Evolutionary conservation across 768 basidiomycete species (phyloP).

Genomic region (Saitozyma sp.): DNA sequence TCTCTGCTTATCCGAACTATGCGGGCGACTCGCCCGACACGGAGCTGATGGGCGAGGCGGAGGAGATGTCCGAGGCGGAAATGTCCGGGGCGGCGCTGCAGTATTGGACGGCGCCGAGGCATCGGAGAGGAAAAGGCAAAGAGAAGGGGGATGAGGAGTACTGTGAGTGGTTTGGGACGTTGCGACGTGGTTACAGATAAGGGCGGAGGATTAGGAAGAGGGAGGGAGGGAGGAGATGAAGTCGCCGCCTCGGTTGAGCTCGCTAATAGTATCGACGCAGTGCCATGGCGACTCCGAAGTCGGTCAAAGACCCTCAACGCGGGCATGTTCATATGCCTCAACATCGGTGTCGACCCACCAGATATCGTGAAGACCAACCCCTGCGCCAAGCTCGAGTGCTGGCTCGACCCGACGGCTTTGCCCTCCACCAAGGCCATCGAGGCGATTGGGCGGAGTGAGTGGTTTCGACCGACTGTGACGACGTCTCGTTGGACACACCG

Average conservation of each 20-base stretch:
- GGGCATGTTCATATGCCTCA: constrained; percentile 80
- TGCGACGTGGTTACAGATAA: background rate
- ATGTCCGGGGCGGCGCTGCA: constrained; percentile 39
- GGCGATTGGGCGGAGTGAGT: constrained; percentile 73
- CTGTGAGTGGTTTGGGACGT: constrained; percentile 17
- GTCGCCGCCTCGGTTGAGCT: constrained; percentile 3
- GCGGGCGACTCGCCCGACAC: constrained; percentile 2
- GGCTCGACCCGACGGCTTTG: constrained; percentile 94
- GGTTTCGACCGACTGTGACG: background rate
- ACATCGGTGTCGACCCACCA: constrained; percentile 96
- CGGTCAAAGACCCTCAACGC: constrained; percentile 91
- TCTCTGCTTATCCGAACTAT: constrained; percentile 23
- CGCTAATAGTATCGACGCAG: background rate
- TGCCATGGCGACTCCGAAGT: constrained; percentile 77
- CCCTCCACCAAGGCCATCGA: constrained; percentile 91
- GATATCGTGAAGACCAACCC: constrained; percentile 97
- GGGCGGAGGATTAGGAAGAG: background rate
- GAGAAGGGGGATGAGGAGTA: constrained; percentile 59
- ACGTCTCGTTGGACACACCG: background rate
- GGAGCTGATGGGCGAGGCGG: constrained; percentile 14
- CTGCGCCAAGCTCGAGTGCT: constrained; percentile 90
- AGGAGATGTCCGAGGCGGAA: background rate
- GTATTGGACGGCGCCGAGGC: constrained; percentile 64
- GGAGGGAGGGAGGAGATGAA: background rate
- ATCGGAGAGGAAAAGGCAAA: constrained; percentile 84